Base-by-base conservation (phyloP, 75 land plant species). In the Picea glauca region DNA sequence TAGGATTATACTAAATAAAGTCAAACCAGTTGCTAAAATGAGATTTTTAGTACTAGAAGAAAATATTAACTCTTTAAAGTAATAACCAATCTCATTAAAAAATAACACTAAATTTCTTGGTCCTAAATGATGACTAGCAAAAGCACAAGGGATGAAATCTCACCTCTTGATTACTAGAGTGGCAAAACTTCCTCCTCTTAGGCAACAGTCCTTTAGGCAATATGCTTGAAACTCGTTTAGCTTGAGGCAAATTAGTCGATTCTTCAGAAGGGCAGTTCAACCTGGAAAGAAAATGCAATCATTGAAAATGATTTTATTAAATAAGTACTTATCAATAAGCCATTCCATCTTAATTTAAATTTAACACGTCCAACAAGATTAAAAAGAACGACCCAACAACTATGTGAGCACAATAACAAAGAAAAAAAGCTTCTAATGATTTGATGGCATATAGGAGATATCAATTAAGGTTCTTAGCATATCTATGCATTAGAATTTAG, bases 161-260 rank as follows among this genome's bases (percentile, higher is more conserved):
- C 72, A 38, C 72, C 72, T 67, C 72, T 67, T 67, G 72, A 7
- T 5, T 43, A 43, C 4, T 43, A 1, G 72, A 33, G 43, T 30
- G 72, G 4, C 46, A 43, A 67, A 67, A 2, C 57, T 85, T 90
- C 61, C 77, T 83, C 81, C 83, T 64, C 62, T 87, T 90, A 13
- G 58, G 77, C 62, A 80, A 76, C 74, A 84, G 85, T 17, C 15
- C 21, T 67, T 81, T 81, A 20, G 77, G 30, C 0, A 76, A 30
- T 63, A 75, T 46, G 58, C 30, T 74, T 33, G 74, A 18, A 26
- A 58, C 60, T 76, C 91, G 87, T 82, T 90, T 89, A 13, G 67
- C 72, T 72, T 30, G 31, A 62, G 20, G 46, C 40, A 70, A 2
- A 60, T 81, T 74, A 1, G 80, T 38, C 0, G 17, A 21, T 9